Evolutionary conservation across 768 basidiomycete genomes (phyloP), one percentile per base, ranked within the genome.

Genomic region (Leccinum subgranulosum): DNA sequence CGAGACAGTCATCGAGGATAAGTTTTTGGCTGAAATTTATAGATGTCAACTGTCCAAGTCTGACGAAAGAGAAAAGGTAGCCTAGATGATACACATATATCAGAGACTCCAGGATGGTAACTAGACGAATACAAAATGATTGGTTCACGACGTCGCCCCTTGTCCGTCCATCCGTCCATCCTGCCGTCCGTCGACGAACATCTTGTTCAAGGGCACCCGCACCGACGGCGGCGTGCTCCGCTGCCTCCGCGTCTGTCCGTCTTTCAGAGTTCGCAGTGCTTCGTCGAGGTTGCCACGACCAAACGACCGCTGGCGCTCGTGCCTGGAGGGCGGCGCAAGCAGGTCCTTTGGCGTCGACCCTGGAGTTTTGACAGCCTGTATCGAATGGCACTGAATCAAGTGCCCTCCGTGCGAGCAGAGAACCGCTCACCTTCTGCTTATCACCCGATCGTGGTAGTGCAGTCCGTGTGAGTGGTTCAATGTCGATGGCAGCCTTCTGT

Each of bases 271-370:
- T 17, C 89, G 85, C 41, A 98, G 88, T 2, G 89, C 90, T 64
- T 90, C 83, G 62, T 98, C 93, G 31, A 96, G 73, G 54, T 88
- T 88, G 10, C 94, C 94, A 36, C 87, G 82, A 7, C 86, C 85
- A 59, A 90, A 68, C 2, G 90, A 87, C 33, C 74, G 75, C 51
- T 73, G 75, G 43, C 78, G 80, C 28, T 70, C 69, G 49, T 79
- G 76, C 27, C 74, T 70, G 5, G 77, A 73, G 53, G 81, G 77
- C 1, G 81, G 79, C 14, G 59, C 70, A 8, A 77, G 66, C 4
- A 65, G 59, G 33, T 71, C 70, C 8, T 65, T 57, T 5, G 69
- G 62, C 19, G 68, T 48, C n/a, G 66, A 61, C 21, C 67, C 58
- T 10, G 43, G 49, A 11, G 59, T 62, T 71, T 83, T 80, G 75